Conservation (phyloP, 2,329 filamentous ascomycete genomes). For the Fusarium verrucosum region DNA sequence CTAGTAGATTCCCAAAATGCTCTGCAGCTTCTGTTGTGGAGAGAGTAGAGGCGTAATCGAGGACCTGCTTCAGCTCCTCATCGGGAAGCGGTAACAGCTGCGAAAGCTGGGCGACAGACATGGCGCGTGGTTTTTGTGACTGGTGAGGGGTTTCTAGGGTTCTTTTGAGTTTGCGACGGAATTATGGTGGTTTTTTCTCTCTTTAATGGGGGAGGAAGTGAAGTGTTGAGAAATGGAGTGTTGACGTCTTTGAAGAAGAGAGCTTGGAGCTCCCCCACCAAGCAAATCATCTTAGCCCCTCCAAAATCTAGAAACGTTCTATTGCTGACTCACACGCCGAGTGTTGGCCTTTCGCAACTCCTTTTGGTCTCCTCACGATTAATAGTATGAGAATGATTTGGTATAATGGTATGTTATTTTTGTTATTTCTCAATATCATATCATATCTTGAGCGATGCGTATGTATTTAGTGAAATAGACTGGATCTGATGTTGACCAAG, state of each 20-base stretch:
- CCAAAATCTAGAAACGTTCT: constrained; percentile 9
- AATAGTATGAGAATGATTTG: not conserved
- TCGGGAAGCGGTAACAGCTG: constrained; percentile 86
- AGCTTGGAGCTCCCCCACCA: constrained; percentile 39
- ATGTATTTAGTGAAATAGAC: not conserved
- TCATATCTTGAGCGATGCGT: no score
- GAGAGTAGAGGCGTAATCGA: constrained; percentile 82
- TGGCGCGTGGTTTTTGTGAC: constrained; percentile 37
- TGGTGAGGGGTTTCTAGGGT: fast-evolving
- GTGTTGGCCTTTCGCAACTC: not conserved
- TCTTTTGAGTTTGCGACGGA: not conserved
- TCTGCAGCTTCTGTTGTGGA: constrained; percentile 80
- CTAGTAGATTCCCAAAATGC: constrained; percentile 88
- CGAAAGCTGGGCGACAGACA: constrained; percentile 74
- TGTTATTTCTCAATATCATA: not conserved
- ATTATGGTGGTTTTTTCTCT: not conserved
- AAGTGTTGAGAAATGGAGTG: not conserved
- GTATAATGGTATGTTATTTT: not conserved
- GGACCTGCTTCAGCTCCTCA: constrained; percentile 81
- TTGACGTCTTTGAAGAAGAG: constrained; percentile 34
- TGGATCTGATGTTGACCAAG: not conserved
- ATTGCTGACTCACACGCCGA: constrained; percentile 38
- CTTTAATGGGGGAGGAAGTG: not conserved
- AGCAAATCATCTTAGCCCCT: constrained; percentile 20
- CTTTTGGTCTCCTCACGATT: not conserved